Percentiles rank a stretch among this genome's conserved stretches.
phyloP scores from a whole-genome alignment of 2,329 filamentous ascomycete genomes.

The Apiospora malaysiana region DNA sequence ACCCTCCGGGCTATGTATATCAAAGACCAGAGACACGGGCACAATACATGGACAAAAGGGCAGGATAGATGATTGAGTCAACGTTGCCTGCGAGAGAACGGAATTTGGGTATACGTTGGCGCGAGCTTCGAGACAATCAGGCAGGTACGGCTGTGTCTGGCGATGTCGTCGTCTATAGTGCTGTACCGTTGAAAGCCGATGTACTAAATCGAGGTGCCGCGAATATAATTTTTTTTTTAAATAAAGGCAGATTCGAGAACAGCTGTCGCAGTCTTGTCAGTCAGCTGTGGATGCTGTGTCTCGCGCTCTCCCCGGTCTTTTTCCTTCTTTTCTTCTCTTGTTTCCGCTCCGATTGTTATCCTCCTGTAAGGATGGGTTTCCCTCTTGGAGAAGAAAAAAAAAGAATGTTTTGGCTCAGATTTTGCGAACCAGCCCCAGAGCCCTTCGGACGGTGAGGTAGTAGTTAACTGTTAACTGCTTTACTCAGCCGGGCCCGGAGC shows the following conservation, averaged over 20 bases:
- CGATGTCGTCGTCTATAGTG: slow-evolving; percentile 13
- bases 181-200: slow-evolving; percentile 16
- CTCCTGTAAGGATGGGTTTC: background rate
- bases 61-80: background rate
- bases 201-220: background rate
- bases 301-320: slow-evolving; percentile 3
- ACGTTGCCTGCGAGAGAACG: background rate
- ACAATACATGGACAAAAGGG: slow-evolving; percentile 12
- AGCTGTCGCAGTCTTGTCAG: background rate
- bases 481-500: background rate
- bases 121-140: slow-evolving; percentile 5
- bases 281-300: slow-evolving; percentile 7
- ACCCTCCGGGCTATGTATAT: background rate
- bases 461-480: no score
- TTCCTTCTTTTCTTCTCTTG: background rate
- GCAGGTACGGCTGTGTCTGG: background rate
- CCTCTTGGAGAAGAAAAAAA: background rate
- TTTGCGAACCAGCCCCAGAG: background rate
- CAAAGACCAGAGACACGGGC: slow-evolving; percentile 16
- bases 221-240: no score
- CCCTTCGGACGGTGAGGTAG: background rate
- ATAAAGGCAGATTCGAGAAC: slow-evolving; percentile 13
- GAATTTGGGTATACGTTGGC: background rate
- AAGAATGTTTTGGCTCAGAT: slow-evolving; percentile 1
- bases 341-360: background rate